These are phyloP conservation scores for Solanum clarkiae DNA, from an alignment of 257 asterid genomes.

Conservation along the genomic window DNA sequence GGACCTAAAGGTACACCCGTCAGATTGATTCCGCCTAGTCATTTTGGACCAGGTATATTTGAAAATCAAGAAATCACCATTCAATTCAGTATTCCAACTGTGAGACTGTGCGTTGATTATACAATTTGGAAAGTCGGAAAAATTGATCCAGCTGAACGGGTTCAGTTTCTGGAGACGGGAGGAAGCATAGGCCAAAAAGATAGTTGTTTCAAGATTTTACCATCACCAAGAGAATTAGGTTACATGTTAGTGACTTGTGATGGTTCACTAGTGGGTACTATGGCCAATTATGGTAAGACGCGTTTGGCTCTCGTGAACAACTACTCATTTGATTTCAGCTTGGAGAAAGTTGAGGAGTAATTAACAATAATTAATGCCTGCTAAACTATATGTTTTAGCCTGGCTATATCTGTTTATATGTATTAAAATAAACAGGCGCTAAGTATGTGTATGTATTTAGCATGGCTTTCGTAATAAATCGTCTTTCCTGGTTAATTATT, in stretches of 20 bases:
- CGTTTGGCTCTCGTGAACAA: no score
- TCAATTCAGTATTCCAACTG: neutral
- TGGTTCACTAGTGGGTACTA: no score
- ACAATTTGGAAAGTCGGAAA: neutral
- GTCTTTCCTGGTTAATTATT: neutral
- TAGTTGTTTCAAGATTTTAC: neutral
- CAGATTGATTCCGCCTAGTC: neutral
- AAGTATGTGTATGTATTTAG: neutral
- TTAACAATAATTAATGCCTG: neutral
- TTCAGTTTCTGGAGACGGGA: neutral
- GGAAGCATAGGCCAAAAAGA: neutral
- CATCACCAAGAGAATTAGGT: rapidly evolving
- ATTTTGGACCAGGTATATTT: no score
- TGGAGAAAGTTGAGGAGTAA: neutral
- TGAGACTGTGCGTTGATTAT: neutral
- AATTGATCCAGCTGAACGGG: rapidly evolving
- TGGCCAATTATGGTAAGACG: no score
- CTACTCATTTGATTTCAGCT: neutral
- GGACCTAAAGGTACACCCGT: neutral
- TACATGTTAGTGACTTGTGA: no score
- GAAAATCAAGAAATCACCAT: neutral
- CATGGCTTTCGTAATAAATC: neutral
- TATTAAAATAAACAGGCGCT: neutral
- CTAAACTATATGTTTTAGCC: neutral
- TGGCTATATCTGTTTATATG: neutral